Conservation (phyloP, 2,329 filamentous ascomycete genomes). For the Plenodomus biglobosus region DNA sequence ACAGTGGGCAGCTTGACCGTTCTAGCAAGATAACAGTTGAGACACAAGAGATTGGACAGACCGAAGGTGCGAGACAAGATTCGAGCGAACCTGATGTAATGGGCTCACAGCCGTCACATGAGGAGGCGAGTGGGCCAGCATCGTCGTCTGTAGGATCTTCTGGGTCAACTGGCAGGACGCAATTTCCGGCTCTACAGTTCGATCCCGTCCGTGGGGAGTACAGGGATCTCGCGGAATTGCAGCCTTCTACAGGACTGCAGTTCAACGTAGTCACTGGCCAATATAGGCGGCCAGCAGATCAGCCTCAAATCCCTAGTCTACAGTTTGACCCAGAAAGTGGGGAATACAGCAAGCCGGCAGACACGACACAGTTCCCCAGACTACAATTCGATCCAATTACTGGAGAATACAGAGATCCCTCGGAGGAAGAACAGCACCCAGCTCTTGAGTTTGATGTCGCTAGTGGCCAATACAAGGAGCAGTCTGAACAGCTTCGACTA, state of each 20-base stretch:
- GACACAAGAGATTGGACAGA: not conserved
- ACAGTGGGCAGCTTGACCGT: constrained; percentile 28
- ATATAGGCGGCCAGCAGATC: not conserved
- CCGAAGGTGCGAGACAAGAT: not conserved
- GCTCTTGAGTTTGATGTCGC: constrained; percentile 2
- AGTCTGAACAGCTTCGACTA: not conserved
- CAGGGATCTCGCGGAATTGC: not conserved
- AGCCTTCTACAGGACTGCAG: not conserved
- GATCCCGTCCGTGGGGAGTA: not conserved
- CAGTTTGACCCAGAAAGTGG: not conserved
- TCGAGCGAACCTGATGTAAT: not conserved
- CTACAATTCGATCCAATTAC: not conserved
- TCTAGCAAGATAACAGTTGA: constrained; percentile 31
- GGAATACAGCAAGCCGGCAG: not conserved
- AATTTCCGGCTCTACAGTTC: not conserved
- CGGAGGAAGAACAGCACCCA: not conserved
- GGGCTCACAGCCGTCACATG: not conserved
- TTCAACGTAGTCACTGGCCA: not conserved
- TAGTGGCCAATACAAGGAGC: not conserved
- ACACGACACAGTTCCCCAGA: not conserved
- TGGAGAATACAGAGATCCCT: constrained; percentile 1
- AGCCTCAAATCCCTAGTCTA: not conserved
- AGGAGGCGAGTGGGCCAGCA: not conserved
- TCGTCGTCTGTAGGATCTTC: not conserved
- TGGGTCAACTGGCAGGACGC: not conserved